These are phyloP conservation scores for Hypoxylon crocopeplum DNA, from an alignment of 495 filamentous ascomycete genomes.

Conservation along the genomic window DNA sequence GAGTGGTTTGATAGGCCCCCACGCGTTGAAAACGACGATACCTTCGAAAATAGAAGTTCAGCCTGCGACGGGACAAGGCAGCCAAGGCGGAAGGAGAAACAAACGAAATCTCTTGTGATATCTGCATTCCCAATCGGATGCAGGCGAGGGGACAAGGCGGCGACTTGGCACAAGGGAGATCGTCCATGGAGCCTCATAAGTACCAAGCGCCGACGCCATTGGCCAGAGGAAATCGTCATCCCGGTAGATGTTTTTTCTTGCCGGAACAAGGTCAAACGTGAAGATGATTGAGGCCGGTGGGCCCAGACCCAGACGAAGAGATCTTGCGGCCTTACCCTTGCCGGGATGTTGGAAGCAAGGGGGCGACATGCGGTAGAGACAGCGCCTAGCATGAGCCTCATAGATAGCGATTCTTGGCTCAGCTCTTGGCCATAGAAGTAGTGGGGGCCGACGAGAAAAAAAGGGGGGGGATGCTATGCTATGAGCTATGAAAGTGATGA, in stretches of 20 bases:
- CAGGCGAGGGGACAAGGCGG: slow-evolving; percentile 15
- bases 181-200: slow-evolving; percentile 33
- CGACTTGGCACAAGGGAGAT: slow-evolving; percentile 35
- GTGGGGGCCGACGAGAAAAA: slow-evolving; percentile 19
- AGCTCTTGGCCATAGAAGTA: slow-evolving; percentile 20
- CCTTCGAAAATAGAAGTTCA: slow-evolving; percentile 31
- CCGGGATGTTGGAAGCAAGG: background rate
- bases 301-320: slow-evolving; percentile 14
- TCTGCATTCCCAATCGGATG: slow-evolving; percentile 13
- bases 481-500: background rate
- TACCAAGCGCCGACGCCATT: slow-evolving; percentile 12
- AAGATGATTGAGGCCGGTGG: slow-evolving; percentile 38
- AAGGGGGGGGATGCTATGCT: slow-evolving; percentile 1
- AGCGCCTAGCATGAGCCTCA: slow-evolving; percentile 33
- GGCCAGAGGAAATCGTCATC: slow-evolving; percentile 7
- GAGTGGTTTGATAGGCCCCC: background rate
- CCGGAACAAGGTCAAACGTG: slow-evolving; percentile 34
- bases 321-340: too few relatives aligned
- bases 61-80: background rate
- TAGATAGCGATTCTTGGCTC: slow-evolving; percentile 32
- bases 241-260: slow-evolving; percentile 18
- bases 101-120: slow-evolving; percentile 10
- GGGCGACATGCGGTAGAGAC: background rate
- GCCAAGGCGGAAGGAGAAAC: slow-evolving; percentile 17
- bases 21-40: slow-evolving; percentile 19